Conservation (phyloP, 805 yeast genomes). For the Candida sakaeoensis region DNA sequence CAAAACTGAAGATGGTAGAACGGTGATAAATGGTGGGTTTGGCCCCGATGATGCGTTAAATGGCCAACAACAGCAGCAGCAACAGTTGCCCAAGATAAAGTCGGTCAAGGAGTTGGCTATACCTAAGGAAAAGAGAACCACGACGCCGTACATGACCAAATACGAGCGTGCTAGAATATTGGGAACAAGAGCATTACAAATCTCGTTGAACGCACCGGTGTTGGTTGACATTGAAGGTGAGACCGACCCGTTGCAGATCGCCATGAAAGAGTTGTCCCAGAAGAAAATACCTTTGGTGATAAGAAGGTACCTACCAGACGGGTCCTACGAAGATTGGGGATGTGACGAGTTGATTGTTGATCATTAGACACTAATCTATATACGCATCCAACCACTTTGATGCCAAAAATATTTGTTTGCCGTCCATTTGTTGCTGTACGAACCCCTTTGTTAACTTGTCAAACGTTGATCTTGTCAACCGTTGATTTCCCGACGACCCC, state of each 20-base stretch:
- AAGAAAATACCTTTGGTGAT: constrained; percentile 93
- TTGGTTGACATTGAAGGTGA: constrained; percentile 98
- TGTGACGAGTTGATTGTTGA: constrained; percentile 96
- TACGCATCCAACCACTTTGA: constrained; percentile 58
- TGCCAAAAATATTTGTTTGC: constrained; percentile 57
- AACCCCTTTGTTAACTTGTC: constrained; percentile 53
- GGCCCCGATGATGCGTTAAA: constrained; percentile 54
- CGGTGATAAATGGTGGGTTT: constrained; percentile 66
- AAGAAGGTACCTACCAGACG: constrained; percentile 95
- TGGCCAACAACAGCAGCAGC: constrained; percentile 2
- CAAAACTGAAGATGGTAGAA: constrained; percentile 66
- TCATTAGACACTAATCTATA: constrained; percentile 48
- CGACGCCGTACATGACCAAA: constrained; percentile 99
- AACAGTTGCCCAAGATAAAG: constrained; percentile 27
- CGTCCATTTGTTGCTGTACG: constrained; percentile 52
- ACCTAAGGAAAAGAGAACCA: constrained; percentile 81
- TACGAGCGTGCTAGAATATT: constrained; percentile 96
- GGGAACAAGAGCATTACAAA: constrained; percentile 96
- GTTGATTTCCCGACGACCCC: constrained; percentile 44
- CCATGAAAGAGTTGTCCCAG: constrained; percentile 94
- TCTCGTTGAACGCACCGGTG: constrained; percentile 97
- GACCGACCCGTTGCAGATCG: constrained; percentile 96
- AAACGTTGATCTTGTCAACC: constrained; percentile 43
- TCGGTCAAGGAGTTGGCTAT: constrained; percentile 80
- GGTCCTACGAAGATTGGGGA: constrained; percentile 97